Evolutionary conservation across 306 rosid species (phyloP).

Genomic region (Ormosia semicastrata): DNA sequence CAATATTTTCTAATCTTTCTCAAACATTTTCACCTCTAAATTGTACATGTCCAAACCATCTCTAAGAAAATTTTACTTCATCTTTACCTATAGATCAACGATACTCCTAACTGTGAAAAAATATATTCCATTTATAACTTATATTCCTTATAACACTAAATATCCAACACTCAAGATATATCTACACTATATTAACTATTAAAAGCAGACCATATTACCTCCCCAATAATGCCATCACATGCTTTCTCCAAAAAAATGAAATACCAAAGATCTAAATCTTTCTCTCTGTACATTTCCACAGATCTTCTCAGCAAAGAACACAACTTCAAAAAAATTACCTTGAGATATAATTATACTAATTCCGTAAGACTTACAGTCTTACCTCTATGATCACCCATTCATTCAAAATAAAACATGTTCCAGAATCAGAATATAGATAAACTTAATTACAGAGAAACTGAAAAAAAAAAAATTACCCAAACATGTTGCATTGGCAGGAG

Average conservation of each 20-base stretch:
- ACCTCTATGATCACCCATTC: neutral
- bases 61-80: neutral
- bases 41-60: neutral
- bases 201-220: neutral
- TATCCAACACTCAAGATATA: neutral
- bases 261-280: conserved; percentile 11
- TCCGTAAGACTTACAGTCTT: neutral
- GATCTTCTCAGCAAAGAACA: conserved; percentile 4
- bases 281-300: neutral
- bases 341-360: neutral
- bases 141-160: neutral
- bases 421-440: neutral
- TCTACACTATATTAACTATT: neutral
- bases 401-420: conserved; percentile 6
- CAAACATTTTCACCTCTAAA: conserved; percentile 3
- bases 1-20: neutral
- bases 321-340: neutral
- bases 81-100: neutral
- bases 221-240: conserved; percentile 7
- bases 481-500: neutral
- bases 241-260: conserved; percentile 7
- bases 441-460: neutral
- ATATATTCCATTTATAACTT: neutral
- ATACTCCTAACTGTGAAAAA: neutral
- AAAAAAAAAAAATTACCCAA: neutral